Base-by-base conservation (phyloP, 345 rosid genomes). In the Nephelium lappaceum region DNA sequence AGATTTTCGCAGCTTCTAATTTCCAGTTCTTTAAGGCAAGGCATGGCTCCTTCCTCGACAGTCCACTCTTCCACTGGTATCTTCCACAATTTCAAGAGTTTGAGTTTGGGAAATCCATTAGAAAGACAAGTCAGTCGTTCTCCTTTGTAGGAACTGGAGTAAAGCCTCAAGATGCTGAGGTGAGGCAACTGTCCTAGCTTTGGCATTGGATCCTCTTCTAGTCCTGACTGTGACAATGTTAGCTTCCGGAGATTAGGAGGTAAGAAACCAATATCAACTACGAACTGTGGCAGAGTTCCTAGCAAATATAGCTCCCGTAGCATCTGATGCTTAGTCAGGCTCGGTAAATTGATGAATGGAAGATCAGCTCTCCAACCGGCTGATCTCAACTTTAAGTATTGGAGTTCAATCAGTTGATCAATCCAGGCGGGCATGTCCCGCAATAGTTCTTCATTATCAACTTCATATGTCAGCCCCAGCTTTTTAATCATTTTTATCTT, bases 51-150 rank as follows among this genome's bases (percentile, higher is more conserved):
- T 21, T 80, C 25, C 19, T 65, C 7, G 16, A 84, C 27, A 0
- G 3, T 73, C 84, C 82, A 83, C 3, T 2, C 14, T 12, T 49
- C 42, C 67, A 83, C 71, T 51, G 21, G 1, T 0, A 87, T 82
- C 86, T 49, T 77, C 87, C 89, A 84, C 75, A 87, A 16, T 68
- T 83, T 84, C 70, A 84, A 65, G 41, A 79, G 77, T 38, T 77
- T 81, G 60, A 87, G 87, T n/a, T 67, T 10, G 1, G 70, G 84
- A 71, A 87, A 87, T 11, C 68, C 77, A 2, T 6, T n/a, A 0
- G 0, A 16, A 9, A 12, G 3, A 16, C 80, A 84, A 36, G 36
- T 74, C 83, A 87, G 78, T 10, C 23, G 0, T 24, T 10, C 11
- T 39, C 87, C 86, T 7, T 24, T 0, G 47, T 81, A 87, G 27